Evolutionary conservation across 208 protist species (phyloP), one percentile per base, ranked within the genome.

Genomic region (Herpetomonas tarakana): DNA sequence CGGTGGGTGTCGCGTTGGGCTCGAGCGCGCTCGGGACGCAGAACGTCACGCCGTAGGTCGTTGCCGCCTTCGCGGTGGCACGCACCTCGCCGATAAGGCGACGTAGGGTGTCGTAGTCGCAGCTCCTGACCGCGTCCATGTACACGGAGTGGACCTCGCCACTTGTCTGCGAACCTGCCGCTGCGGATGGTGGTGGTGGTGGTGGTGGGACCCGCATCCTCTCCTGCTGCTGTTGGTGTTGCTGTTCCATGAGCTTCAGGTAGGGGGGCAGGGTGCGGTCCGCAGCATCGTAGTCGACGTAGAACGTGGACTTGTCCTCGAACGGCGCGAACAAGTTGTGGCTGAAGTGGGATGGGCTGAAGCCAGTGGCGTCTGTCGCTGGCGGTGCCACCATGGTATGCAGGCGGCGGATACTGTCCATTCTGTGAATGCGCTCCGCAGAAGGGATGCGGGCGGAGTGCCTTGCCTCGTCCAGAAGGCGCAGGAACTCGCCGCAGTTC

Each of bases 341-440:
- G 0, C 61, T 78, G 53, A 92, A 92, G 70, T 92, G 86, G 0
- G 86, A 82, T 1, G 86, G 86, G 58, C 80, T 88, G 67, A 92
- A 92, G 39, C 82, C 79, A 0, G 76, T 56, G 18, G 76, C 65
- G 14, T 85, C 82, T 24, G 70, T 68, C 35, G 75, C 55, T 2
- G 62, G 58, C 2, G 28, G 35, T 29, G 56, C 45, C 44, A 41
- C 56, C 26, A 52, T 47, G 35, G 86, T 75, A 24, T 89, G 76
- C 29, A 92, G 58, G 35, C 68, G 81, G 24, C 76, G 74, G 3
- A 92, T 72, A 51, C 82, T 89, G 56, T 85, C 78, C 11, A 80
- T 74, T 27, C 85, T 71, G 65, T 81, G 85, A 59, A 92, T 67
- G 6, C 66, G 76, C 24, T 54, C 55, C 6, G 55, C 22, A 18